Conservation (phyloP, 257 asterid genomes). For the Capsicum pubescens region DNA sequence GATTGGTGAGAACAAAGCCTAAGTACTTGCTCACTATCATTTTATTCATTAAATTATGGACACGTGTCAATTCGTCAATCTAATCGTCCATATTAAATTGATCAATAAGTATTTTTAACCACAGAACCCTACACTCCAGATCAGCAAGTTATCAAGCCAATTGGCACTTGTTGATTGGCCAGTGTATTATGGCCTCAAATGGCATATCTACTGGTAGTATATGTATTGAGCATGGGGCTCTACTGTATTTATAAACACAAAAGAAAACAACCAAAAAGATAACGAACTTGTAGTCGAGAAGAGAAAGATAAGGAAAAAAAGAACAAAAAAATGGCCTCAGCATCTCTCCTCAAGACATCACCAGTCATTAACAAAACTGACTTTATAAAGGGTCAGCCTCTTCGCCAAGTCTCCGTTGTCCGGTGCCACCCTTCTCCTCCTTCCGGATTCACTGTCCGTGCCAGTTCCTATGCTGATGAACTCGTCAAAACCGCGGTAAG, state of each 20-base stretch:
- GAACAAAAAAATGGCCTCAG: conserved; percentile 57
- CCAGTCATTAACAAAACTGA: conserved; percentile 69
- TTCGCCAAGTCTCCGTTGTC: conserved; percentile 49
- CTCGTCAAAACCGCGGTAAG: conserved; percentile 74
- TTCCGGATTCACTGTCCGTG: conserved; percentile 53
- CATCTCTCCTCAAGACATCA: conserved; percentile 67
- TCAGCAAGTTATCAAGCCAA: conserved; percentile 48
- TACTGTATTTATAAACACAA: conserved; percentile 12
- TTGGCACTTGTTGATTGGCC: conserved; percentile 43
- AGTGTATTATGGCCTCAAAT: conserved; percentile 47
- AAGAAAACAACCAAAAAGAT: conserved; percentile 23
- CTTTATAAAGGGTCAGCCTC: conserved; percentile 58
- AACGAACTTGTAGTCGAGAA: conserved; percentile 27
- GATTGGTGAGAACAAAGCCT: too few species aligned
- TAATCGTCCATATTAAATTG: neutral
- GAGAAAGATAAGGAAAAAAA: conserved; percentile 24
- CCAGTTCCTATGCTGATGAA: conserved; percentile 59
- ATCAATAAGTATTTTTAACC: neutral
- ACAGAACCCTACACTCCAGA: conserved; percentile 6
- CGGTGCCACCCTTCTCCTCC: conserved; percentile 49
- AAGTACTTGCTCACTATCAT: too few species aligned
- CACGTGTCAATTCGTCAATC: neutral
- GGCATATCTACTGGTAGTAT: conserved; percentile 43
- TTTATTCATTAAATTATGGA: neutral
- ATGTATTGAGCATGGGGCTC: conserved; percentile 1